phyloP scores from a whole-genome alignment of 306 rosid genomes.

The Albizia julibrissin region DNA sequence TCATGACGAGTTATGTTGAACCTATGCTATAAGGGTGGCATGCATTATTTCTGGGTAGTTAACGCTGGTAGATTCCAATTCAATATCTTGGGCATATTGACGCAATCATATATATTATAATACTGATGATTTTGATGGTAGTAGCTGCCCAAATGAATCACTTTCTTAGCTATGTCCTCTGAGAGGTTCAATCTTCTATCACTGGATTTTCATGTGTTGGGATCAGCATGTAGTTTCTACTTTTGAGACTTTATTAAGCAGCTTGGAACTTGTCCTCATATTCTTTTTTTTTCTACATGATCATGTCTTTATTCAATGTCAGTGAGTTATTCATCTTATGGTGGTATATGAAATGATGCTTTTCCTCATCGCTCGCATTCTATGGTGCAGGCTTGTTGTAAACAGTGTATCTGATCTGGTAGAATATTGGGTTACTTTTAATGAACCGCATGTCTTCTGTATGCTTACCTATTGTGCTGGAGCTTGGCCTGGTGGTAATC shows the following conservation, averaged over 20 bases:
- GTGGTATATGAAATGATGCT: not conserved
- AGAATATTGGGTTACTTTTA: conserved; percentile 93
- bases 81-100: too few species aligned
- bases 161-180: too few species aligned
- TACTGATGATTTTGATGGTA: too few species aligned
- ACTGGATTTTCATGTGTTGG: not conserved
- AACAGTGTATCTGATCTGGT: conserved; percentile 70
- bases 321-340: conserved; percentile 6
- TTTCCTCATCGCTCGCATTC: conserved; percentile 29
- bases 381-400: conserved; percentile 76
- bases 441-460: conserved; percentile 91
- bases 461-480: conserved; percentile 94
- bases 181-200: too few species aligned
- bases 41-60: too few species aligned
- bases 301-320: not conserved
- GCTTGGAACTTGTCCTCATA: not conserved
- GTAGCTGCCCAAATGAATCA: too few species aligned
- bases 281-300: not conserved
- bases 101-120: too few species aligned
- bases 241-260: conserved; percentile 8
- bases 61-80: too few species aligned
- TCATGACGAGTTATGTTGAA: too few species aligned
- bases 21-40: too few species aligned
- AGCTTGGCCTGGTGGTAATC: conserved; percentile 99
- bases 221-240: not conserved